phyloP scores from a whole-genome alignment of 73 alveolate species.

The Uronychia binucleata region DNA sequence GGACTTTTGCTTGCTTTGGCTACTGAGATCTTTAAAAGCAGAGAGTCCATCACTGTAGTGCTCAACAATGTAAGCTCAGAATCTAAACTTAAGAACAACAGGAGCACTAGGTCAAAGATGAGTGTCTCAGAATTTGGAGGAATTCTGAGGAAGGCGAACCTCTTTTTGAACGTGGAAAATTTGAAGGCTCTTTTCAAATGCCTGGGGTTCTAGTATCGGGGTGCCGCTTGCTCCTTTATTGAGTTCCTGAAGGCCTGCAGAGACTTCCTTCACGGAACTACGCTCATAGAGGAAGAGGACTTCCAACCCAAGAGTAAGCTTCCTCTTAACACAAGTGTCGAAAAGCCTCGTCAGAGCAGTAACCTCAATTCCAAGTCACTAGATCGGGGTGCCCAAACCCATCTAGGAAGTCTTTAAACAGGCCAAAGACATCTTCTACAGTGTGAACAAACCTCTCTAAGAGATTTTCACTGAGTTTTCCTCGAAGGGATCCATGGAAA shows the following conservation, averaged over 20 bases:
- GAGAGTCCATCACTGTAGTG: background rate
- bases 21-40: background rate
- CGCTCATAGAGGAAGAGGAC: background rate
- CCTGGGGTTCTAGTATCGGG: background rate
- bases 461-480: constrained; percentile 27
- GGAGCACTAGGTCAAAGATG: background rate
- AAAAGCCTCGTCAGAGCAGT: background rate
- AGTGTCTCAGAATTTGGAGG: background rate
- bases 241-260: background rate
- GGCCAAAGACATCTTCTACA: constrained; percentile 35
- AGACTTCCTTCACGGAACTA: background rate
- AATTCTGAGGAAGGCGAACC: background rate
- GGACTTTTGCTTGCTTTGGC: background rate
- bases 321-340: background rate
- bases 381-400: background rate
- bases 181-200: background rate
- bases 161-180: background rate
- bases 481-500: background rate
- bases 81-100: background rate
- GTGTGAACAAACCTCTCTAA: constrained; percentile 9
- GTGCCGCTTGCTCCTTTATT: background rate
- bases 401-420: constrained; percentile 1
- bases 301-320: background rate
- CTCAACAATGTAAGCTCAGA: background rate
- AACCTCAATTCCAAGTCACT: background rate